These are phyloP conservation scores for Citrus maxima DNA, from an alignment of 345 rosid species.

Conservation along the genomic window DNA sequence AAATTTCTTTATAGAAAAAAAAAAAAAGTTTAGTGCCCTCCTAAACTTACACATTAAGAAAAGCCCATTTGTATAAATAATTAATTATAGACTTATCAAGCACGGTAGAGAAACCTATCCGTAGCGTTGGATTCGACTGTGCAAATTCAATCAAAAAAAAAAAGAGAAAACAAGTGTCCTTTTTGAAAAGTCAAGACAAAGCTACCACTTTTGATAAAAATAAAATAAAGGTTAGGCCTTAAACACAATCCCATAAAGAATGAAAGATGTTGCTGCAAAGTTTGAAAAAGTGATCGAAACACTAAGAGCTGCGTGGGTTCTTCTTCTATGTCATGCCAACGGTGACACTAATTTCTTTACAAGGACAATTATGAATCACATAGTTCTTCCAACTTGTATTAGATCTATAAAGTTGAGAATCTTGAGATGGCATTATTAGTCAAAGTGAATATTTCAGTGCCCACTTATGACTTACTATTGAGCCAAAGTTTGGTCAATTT, in stretches of 20 bases:
- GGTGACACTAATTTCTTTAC: neutral
- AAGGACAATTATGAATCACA: neutral
- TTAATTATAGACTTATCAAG: no score
- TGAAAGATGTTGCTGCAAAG: neutral
- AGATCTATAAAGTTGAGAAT: neutral
- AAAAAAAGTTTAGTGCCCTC: neutral
- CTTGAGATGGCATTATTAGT: neutral
- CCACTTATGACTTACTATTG: neutral
- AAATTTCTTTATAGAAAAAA: neutral
- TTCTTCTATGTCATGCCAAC: neutral
- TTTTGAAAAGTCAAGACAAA: conserved; percentile 13
- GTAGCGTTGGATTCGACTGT: neutral
- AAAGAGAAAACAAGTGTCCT: neutral
- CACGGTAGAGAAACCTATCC: no score
- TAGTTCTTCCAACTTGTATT: neutral
- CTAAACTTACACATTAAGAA: neutral
- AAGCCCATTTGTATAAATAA: neutral
- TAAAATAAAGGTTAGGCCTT: neutral
- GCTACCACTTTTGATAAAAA: neutral
- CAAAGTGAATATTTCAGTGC: neutral
- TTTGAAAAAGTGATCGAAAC: neutral
- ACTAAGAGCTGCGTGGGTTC: neutral
- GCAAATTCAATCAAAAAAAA: neutral
- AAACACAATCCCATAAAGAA: neutral
- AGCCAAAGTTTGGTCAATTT: neutral